Evolutionary conservation across 495 filamentous ascomycete species (phyloP).

Genomic region (Stereocaulon alpinum): DNA sequence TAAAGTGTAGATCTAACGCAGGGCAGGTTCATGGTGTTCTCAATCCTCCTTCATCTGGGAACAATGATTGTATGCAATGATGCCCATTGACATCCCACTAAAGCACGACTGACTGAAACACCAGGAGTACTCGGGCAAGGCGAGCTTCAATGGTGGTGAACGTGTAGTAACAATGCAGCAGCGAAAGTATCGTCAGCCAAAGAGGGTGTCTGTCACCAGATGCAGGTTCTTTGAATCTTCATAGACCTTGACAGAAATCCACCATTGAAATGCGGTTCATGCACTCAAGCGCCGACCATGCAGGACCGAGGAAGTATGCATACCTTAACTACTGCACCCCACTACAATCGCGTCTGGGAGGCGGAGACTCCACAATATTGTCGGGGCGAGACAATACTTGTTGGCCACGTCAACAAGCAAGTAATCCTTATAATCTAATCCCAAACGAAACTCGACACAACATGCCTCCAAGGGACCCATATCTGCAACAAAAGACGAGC

Average conservation of each 20-base stretch:
- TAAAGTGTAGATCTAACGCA: too few relatives aligned
- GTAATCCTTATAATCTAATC: background rate
- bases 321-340: conserved; percentile 2
- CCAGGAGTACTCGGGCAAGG: too few relatives aligned
- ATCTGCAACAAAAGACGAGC: too few relatives aligned
- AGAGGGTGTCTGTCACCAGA: background rate
- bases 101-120: too few relatives aligned
- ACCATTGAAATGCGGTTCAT: background rate
- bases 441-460: background rate
- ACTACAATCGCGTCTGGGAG: background rate
- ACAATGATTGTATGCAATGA: background rate
- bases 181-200: background rate
- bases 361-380: background rate
- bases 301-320: background rate
- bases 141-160: too few relatives aligned
- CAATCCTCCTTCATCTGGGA: too few relatives aligned
- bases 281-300: background rate
- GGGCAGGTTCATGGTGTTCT: background rate
- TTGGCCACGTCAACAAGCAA: background rate
- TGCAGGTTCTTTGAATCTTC: background rate
- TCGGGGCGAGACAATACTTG: background rate
- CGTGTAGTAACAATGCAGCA: background rate
- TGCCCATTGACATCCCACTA: background rate
- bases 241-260: background rate
- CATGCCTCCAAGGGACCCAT: too few relatives aligned